Evolutionary conservation across 148 eudicot species (phyloP), one percentile per base, ranked within the genome.

Genomic region (Cornus florida): DNA sequence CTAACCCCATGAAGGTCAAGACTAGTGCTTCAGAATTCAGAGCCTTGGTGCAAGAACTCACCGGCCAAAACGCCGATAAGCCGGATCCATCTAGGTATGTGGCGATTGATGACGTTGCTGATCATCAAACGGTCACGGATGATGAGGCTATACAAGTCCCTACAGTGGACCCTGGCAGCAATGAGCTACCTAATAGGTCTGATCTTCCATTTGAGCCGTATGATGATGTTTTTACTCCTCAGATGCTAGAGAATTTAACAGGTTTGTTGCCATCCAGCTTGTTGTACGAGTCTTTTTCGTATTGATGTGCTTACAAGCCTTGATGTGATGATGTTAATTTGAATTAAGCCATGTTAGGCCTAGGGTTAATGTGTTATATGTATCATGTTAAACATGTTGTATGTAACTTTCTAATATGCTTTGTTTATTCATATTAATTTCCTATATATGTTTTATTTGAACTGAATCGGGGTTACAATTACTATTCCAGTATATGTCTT

Each of bases 41-140:
- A 46, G 87, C 87, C 69, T 72, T 88, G 23, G 93, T 90, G 0
- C 93, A 90, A 62, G 81, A 80, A 43, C 88, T 90, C 14, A 90
- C 93, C 6, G 90, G 93, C 67, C 86, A 78, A 43, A 83, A 88
- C 60, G 84, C 93, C 28, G 80, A 72, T 0, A 35, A 70, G 78
- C 72, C 80, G 41, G 77, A 78, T 16, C 22, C 50, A 4, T 16
- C 50, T 2, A 59, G 64, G 46, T 35, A 53, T 10, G 9, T 46
- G 3, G 72, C 33, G 43, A 7, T 43, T 7, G 65, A 19, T 17
- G 53, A 16, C 38, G 43, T 28, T 7, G 69, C 59, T 8, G 43
- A 68, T 20, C 33, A 12, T 13, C 77, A 77, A 73, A 35, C 19
- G 60, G 65, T 0, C 38, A 33, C 5, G 53, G 41, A 4, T 43